Conservation (phyloP, 2,329 filamentous ascomycete genomes). For the Xylaria sp. region DNA sequence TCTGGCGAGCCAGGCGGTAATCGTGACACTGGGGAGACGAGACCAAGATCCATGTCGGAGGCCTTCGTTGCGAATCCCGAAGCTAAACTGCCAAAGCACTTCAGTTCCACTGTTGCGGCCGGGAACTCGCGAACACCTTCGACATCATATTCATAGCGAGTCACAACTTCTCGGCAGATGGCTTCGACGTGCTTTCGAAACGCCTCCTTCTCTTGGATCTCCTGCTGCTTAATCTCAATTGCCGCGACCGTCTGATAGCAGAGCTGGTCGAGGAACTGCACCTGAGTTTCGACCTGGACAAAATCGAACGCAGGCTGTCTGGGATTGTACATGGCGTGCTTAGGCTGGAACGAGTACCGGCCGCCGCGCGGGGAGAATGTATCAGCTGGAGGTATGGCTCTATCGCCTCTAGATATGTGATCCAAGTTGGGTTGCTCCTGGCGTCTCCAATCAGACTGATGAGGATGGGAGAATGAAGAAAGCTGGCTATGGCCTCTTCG, state of each 20-base stretch:
- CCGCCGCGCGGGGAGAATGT: slow-evolving; percentile 23
- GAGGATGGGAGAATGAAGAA: slow-evolving; percentile 11
- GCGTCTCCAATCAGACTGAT: slow-evolving; percentile 23
- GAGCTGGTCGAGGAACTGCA: slow-evolving; percentile 44
- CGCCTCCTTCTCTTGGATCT: slow-evolving; percentile 64
- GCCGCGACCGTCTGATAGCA: slow-evolving; percentile 46
- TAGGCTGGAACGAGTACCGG: slow-evolving; percentile 19
- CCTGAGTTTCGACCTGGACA: slow-evolving; percentile 47
- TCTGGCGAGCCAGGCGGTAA: slow-evolving; percentile 48
- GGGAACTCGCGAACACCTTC: slow-evolving; percentile 43
- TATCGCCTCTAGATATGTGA: slow-evolving; percentile 20
- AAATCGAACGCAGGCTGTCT: slow-evolving; percentile 30
- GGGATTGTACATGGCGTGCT: slow-evolving; percentile 31
- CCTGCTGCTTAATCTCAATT: slow-evolving; percentile 57
- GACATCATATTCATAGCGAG: slow-evolving; percentile 43
- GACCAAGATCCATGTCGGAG: slow-evolving; percentile 86
- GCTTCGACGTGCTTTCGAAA: slow-evolving; percentile 62
- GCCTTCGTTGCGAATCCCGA: slow-evolving; percentile 82
- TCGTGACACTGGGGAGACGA: slow-evolving; percentile 60
- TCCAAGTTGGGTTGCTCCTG: slow-evolving; percentile 20
- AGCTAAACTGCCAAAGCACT: slow-evolving; percentile 75
- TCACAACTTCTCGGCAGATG: slow-evolving; percentile 57
- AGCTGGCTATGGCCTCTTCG: slow-evolving; percentile 18
- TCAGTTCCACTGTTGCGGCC: slow-evolving; percentile 56
- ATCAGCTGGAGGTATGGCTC: slow-evolving; percentile 22